Evolutionary conservation across 306 rosid genomes (phyloP), one percentile per base, ranked within the genome.

Genomic region (Vigna trinervia): DNA sequence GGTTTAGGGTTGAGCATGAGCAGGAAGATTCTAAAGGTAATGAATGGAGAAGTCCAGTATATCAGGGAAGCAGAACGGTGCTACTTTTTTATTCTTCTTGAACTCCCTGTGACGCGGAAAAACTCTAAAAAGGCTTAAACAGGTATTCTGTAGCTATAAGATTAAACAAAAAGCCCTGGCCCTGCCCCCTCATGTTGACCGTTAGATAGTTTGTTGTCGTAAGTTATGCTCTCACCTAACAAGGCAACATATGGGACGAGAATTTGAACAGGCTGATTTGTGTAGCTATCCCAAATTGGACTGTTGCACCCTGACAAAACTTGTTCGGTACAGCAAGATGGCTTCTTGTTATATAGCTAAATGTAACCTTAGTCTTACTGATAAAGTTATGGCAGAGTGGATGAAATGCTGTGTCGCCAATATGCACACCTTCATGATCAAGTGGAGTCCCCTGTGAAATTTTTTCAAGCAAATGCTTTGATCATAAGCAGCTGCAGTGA

Each of bases 1-100:
- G 99, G 99, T 41, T 80, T 92, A 50, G 99, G 96, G 72, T 85
- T 96, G 75, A 92, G 96, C 91, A 92, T 96, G 89, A 91, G 98
- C 90, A 81, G 96, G 78, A 96, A 91, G 88, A 92, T 96, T 77
- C 67, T 92, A 56, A 96, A 89, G 94, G 87, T 84, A 77, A 92
- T 96, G 98, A 88, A 83, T 5, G 98, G 98, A 2, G 98, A 92
- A 73, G 98, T 93, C 80, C 99, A 91, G 73, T 92, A 96, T 73
- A 89, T 93, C 81, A 86, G 99, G 84, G 98, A 96, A 85, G 93
- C 98, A 3, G 98, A 96, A 78, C 87, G 95, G 53, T 89, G 97
- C 75, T 96, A 90, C 81, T 96, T 92, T 87, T 85, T 86, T 38
- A 84, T 91, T 53, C 80, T 78, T 84, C 91, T 96, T 17, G 97